Base-by-base conservation (phyloP, 192 early-diverging fungal genomes). In the Gigaspora rosea region DNA sequence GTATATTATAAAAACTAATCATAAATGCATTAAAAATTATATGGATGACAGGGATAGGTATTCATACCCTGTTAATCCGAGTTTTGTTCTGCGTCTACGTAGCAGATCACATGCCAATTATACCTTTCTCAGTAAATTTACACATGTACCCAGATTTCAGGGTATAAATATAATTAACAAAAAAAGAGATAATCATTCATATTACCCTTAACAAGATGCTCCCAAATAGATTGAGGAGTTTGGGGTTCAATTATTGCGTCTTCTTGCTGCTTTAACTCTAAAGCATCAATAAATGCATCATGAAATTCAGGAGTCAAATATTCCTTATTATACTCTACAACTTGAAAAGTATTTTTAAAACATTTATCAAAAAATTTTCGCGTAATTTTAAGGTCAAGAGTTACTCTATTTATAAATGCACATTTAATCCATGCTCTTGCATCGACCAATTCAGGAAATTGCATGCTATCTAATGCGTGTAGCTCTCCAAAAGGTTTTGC, bases 401-500 rank as follows among this genome's bases (percentile, higher is more conserved):
- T 66, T 56, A 79, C 27, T 5, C 71, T 73, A 48, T 76, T 58
- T 20, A 82, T 66, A 71, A 79, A 80, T 2, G 75, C 79, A 15
- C 78, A 73, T 33, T 74, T 78, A 33, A 80, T 82, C 83, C 83
- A 84, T 32, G 41, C 61, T 52, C 74, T 22, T 12, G 81, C 80
- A 33, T 80, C 81, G 6, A 77, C 73, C 15, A 81, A 80, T 33
- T 84, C 83, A 41, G 81, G 71, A 79, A 82, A 81, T 9, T 78
- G 80, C 3, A 84, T 78, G 0, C 80, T 84, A 52, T 80, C 71
- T 70, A 84, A 78, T n/a, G 80, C 79, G 33, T 80, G 75, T 62
- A 78, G 20, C 16, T 81, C 78, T 7, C 83, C 83, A 78, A 84
- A 80, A 3, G 83, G 83, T 41, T 84, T 84, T 0, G 79, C 79